phyloP scores from a whole-genome alignment of 495 filamentous ascomycete genomes.

The Aspergillus indologenus region DNA sequence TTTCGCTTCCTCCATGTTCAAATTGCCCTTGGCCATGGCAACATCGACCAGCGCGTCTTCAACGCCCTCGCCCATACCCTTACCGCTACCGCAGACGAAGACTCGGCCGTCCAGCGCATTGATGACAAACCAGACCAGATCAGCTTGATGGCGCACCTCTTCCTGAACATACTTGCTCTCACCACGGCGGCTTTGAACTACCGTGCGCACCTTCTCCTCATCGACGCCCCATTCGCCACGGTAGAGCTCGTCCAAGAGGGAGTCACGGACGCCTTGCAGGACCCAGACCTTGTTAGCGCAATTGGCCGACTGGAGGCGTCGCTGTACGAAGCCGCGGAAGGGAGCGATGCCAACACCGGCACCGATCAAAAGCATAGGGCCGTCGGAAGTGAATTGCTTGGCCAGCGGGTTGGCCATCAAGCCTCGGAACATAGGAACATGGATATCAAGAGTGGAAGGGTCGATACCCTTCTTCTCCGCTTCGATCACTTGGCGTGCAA shows the following conservation, averaged over 20 bases:
- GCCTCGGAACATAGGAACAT: conserved; percentile 95
- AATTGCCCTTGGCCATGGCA: conserved; percentile 73
- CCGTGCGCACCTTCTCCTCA: conserved; percentile 86
- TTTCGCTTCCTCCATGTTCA: conserved; percentile 67
- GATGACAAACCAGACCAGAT: conserved; percentile 95
- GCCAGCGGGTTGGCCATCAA: conserved; percentile 98
- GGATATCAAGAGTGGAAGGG: conserved; percentile 53
- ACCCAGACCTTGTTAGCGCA: conserved; percentile 99
- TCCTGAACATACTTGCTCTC: conserved; percentile 83
- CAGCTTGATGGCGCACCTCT: conserved; percentile 80
- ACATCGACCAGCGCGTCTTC: conserved; percentile 78
- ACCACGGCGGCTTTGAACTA: conserved; percentile 81
- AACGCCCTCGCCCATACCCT: conserved; percentile 97
- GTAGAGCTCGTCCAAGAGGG: conserved; percentile 90
- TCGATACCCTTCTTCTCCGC: conserved; percentile 56
- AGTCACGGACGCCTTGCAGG: conserved; percentile 92
- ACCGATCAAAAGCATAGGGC: conserved; percentile 95
- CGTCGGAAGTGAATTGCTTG: conserved; percentile 81
- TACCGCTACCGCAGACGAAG: conserved; percentile 90
- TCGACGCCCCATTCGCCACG: conserved; percentile 94
- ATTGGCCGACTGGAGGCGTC: conserved; percentile 89
- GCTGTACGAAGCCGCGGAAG: conserved; percentile 95
- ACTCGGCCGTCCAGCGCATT: conserved; percentile 89
- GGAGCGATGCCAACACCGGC: conserved; percentile 96
- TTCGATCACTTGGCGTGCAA: conserved; percentile 66